Percentiles rank a stretch among this genome's conserved stretches.
Conservation (phyloP, 225 moss, liverwort and hornwort species). For the Marchantia paleacea region DNA sequence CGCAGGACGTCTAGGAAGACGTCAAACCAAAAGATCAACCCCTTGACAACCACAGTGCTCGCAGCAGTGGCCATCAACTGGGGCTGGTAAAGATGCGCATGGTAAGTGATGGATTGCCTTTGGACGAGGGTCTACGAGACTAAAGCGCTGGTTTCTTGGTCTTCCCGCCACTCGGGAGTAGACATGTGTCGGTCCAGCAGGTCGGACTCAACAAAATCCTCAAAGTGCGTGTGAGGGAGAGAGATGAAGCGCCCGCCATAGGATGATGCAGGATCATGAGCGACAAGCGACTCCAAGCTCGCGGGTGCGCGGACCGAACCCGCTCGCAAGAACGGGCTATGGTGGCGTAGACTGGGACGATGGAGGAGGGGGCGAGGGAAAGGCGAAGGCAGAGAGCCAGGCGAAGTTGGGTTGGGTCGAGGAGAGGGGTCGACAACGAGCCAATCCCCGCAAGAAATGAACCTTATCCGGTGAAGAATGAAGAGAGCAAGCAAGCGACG, state of each 20-base stretch:
- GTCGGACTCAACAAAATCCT: not conserved
- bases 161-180: not conserved
- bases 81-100: not conserved
- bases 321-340: not conserved
- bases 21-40: not conserved
- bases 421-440: not conserved
- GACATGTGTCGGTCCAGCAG: not conserved
- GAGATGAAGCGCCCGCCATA: not conserved
- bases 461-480: conserved; percentile 9
- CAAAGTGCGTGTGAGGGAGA: not conserved
- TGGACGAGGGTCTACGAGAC: not conserved
- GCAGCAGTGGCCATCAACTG: not conserved
- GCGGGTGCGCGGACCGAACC: not conserved
- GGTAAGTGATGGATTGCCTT: not conserved
- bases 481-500: not conserved
- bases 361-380: not conserved
- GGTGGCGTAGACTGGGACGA: no score
- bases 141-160: not conserved
- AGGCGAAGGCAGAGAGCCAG: no score
- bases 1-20: not conserved
- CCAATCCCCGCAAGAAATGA: not conserved
- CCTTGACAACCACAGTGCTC: not conserved
- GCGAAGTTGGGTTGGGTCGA: no score
- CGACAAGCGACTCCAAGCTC: not conserved
- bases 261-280: not conserved